Percentiles rank a stretch among this genome's conserved stretches.
Conservation (phyloP, 495 filamentous ascomycete species). For the Penicillium crystallinum region DNA sequence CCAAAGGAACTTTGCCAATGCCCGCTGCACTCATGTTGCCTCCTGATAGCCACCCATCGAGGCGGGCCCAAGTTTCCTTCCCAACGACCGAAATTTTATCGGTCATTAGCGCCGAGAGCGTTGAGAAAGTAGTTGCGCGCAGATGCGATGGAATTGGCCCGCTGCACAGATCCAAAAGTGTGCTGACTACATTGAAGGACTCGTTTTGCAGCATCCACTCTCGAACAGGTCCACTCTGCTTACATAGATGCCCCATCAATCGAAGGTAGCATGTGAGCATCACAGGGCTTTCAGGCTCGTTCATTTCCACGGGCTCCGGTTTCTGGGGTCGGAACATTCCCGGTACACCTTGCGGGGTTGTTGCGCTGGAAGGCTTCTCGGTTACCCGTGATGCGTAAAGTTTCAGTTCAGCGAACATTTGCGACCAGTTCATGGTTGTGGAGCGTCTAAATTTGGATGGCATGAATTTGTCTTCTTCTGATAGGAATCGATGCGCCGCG, state of each 20-base stretch:
- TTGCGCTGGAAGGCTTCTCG: conserved; percentile 49
- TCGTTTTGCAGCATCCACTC: conserved; percentile 63
- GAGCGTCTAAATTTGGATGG: conserved; percentile 72
- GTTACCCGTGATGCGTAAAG: conserved; percentile 65
- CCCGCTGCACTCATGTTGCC: conserved; percentile 38
- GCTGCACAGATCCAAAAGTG: conserved; percentile 64
- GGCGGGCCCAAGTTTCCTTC: conserved; percentile 59
- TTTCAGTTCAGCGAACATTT: conserved; percentile 85
- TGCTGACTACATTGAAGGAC: conserved; percentile 55
- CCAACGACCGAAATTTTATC: conserved; percentile 56
- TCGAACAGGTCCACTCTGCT: conserved; percentile 61
- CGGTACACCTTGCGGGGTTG: conserved; percentile 51
- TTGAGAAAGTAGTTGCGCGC: conserved; percentile 69
- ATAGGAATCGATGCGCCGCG: conserved; percentile 78
- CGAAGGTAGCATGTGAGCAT: conserved; percentile 93
- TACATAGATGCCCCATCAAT: conserved; percentile 72
- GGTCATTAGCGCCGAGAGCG: conserved; percentile 61
- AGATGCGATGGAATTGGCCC: conserved; percentile 65
- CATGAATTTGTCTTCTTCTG: conserved; percentile 73
- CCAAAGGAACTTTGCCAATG: conserved; percentile 31
- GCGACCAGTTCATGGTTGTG: conserved; percentile 78
- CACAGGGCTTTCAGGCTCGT: conserved; percentile 77
- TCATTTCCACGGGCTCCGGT: conserved; percentile 60
- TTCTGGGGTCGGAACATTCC: conserved; percentile 55
- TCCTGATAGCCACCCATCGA: conserved; percentile 70